phyloP scores from a whole-genome alignment of 371 early-diverging fungal genomes.

The Coemansia sp. region DNA sequence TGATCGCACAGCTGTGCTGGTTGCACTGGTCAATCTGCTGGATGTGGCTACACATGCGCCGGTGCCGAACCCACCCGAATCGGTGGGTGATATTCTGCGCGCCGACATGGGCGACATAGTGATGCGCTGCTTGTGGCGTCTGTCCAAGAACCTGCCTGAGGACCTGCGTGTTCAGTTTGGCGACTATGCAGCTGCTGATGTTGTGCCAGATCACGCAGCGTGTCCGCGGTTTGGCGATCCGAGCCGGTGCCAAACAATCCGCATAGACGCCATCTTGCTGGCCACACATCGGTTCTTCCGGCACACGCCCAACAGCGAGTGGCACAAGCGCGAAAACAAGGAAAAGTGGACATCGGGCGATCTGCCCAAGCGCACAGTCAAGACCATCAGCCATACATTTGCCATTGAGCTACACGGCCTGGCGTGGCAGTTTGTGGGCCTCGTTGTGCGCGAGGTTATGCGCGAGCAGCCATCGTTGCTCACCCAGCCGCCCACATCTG shows the following conservation, averaged over 20 bases:
- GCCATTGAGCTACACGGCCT: conserved; percentile 55
- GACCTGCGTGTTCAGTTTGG: conserved; percentile 57
- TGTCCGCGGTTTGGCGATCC: conserved; percentile 8
- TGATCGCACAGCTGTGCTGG: conserved; percentile 73
- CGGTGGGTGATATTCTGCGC: conserved; percentile 30
- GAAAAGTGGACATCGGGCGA: conserved; percentile 74
- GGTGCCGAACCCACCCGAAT: conserved; percentile 55
- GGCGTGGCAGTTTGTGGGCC: conserved; percentile 36
- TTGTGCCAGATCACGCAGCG: conserved; percentile 5
- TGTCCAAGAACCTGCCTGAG: conserved; percentile 79
- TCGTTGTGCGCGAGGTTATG: conserved; percentile 34
- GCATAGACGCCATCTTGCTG: conserved; percentile 62
- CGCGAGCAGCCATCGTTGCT: conserved; percentile 25
- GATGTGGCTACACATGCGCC: conserved; percentile 58
- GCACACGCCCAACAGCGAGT: conserved; percentile 74
- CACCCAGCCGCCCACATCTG: conserved; percentile 7
- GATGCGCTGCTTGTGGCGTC: conserved; percentile 96
- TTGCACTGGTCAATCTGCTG: conserved; percentile 61
- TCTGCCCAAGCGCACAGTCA: conserved; percentile 90
- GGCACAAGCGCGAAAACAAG: conserved; percentile 78
- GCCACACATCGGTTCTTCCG: conserved; percentile 81
- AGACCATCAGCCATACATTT: conserved; percentile 83
- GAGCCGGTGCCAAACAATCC: conserved; percentile 29
- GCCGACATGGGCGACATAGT: conserved; percentile 79
- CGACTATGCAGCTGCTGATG: background rate